Evolutionary conservation across 2,329 filamentous ascomycete species (phyloP).

Genomic region (Akanthomyces lecanii): DNA sequence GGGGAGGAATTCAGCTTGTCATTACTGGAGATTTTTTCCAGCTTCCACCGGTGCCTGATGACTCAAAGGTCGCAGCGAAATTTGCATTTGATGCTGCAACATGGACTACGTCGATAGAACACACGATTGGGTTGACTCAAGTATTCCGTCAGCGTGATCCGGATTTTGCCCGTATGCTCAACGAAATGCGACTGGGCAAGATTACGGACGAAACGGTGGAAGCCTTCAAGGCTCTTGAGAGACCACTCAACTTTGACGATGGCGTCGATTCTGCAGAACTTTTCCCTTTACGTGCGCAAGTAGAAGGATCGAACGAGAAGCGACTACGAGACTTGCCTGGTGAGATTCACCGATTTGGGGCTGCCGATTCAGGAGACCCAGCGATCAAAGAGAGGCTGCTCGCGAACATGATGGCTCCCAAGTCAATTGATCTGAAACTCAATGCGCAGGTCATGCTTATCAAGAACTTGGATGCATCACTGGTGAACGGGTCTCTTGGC

Average conservation of each 20-base stretch:
- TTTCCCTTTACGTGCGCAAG: constrained; percentile 86
- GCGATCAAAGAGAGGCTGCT: constrained; percentile 71
- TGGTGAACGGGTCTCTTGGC: constrained; percentile 92
- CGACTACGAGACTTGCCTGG: constrained; percentile 72
- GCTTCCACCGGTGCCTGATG: constrained; percentile 85
- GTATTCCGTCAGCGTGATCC: constrained; percentile 94
- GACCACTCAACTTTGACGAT: constrained; percentile 69
- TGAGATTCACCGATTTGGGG: constrained; percentile 62
- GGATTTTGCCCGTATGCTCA: constrained; percentile 88
- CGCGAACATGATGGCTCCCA: constrained; percentile 89
- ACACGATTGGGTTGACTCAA: constrained; percentile 91
- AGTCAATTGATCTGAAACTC: constrained; percentile 74
- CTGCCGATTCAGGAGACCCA: constrained; percentile 71
- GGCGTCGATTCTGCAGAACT: constrained; percentile 72
- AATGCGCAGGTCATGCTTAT: constrained; percentile 99
- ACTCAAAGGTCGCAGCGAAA: constrained; percentile 63
- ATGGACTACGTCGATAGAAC: constrained; percentile 88
- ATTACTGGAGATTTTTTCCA: constrained; percentile 99
- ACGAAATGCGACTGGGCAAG: constrained; percentile 90
- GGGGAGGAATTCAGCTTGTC: constrained; percentile 92
- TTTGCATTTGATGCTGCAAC: constrained; percentile 92
- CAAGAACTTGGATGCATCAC: constrained; percentile 91
- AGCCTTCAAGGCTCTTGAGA: constrained; percentile 68
- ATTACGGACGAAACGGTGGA: constrained; percentile 72
- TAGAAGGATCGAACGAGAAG: constrained; percentile 76